Evolutionary conservation across 192 early-diverging fungal species (phyloP).

Genomic region (Coemansia sp.): DNA sequence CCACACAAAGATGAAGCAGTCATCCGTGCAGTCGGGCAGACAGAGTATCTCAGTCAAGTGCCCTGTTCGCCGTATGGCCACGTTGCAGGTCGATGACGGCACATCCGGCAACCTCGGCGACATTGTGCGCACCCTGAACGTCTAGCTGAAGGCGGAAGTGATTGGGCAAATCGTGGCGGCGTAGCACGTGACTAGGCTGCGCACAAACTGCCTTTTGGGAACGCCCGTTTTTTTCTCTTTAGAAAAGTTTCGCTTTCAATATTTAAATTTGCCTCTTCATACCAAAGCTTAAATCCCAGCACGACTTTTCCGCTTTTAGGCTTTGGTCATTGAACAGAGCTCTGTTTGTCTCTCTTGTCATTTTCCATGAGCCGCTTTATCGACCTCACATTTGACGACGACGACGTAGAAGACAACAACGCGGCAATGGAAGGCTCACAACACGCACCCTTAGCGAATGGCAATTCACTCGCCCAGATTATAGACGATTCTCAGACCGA

Average conservation of each 20-base stretch:
- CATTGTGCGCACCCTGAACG: conserved; percentile 45
- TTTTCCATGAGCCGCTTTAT: conserved; percentile 27
- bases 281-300: not conserved
- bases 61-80: conserved; percentile 45
- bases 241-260: not conserved
- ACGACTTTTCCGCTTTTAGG: not conserved
- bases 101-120: conserved; percentile 45
- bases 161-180: not conserved
- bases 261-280: not conserved
- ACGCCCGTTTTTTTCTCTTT: not conserved
- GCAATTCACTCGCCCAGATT: not conserved
- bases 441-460: not conserved
- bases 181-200: not conserved
- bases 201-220: not conserved
- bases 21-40: conserved; percentile 36
- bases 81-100: conserved; percentile 46
- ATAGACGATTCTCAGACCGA: not conserved
- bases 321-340: not conserved
- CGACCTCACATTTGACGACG: conserved; percentile 41
- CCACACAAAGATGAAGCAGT: conserved; percentile 46
- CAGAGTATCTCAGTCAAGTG: conserved; percentile 45
- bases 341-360: not conserved
- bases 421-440: not conserved
- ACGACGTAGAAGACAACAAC: conserved; percentile 22
- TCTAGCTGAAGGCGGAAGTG: not conserved